Evolutionary conservation across 202 grass and related monocot species (phyloP), one percentile per base, ranked within the genome.

Genomic region (Bolboschoenoplectus hybrid): DNA sequence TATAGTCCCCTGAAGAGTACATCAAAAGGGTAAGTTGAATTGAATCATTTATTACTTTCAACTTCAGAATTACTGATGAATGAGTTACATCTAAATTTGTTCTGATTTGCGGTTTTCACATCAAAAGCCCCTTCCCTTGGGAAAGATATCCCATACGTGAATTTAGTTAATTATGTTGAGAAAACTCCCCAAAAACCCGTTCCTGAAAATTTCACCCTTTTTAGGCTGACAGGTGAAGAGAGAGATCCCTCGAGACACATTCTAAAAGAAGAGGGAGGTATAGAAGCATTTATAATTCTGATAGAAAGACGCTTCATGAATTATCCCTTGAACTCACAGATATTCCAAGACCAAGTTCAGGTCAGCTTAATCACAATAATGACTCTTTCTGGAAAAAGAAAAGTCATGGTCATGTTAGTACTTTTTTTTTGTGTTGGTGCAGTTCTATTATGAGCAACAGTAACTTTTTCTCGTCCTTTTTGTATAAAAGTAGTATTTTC

Each of bases 301-400:
- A 94, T 82, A 92, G 91, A 81, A 66, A 87, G 73, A 85, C 92
- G 83, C 95, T 97, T 51, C 95, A 93, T 91, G 76, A 90, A 62
- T 63, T 93, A 74, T 90, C 88, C 36, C 60, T 86, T n/a, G 53
- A 89, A 87, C 50, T 94, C 32, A 2, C 52, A 17, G 35, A 56
- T 39, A 39, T 61, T 80, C 76, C 52, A 80, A 58, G 39, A 53
- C 17, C 76, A 60, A 80, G 35, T 80, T 80, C 76, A 80, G 76
- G 76, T 80, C 6, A 36, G 39, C 39, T 38, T 69, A 69, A 69
- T 69, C 38, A 41, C 13, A 40, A 40, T 80, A 17, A 69, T 65
- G 1, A 1, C 2, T 56, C 7, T 78, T 51, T 26, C 26, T 52
- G 47, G 7, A 50, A 26, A 26, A 26, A 26, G 26, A 26, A 26